Base-by-base conservation (phyloP, 306 rosid genomes). In the Cicer cuneatum region DNA sequence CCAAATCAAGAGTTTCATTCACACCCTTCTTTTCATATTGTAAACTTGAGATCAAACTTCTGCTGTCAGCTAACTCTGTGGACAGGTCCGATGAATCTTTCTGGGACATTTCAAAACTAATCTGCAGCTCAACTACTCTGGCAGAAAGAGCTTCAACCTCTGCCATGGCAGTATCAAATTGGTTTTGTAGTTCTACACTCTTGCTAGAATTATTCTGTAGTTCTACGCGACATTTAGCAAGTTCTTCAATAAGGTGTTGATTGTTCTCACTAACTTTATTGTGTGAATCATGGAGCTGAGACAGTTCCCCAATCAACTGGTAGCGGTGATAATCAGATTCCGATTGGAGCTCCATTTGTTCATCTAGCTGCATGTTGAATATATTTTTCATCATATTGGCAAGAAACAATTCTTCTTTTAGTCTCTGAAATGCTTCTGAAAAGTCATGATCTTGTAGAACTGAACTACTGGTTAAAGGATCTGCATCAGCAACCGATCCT, bases 371-470 rank as follows among this genome's bases (percentile, higher is more conserved):
- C 83, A 83, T 66, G 77, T 71, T 77, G 76, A 80, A 81, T 71
- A 90, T 71, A 83, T 90, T 89, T 76, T 90, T 84, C 68, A 80
- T 77, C 75, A 81, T 81, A 82, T 75, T 75, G 73, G 92, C 69
- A 51, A 94, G 86, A 73, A 86, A 74, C 53, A 94, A 65, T 80
- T 94, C 93, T 85, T 93, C 98, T 83, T 85, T 88, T 48, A 94
- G 85, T 64, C 80, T 86, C 86, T 87, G 89, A 53, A 88, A 83
- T 35, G 80, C 78, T 74, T 87, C 80, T 43, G 56, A 51, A 86
- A 78, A 62, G 60, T 75, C 81, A 72, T 48, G 6, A 57, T 83
- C 84, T 39, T 78, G 65, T 78, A 48, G 39, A 69, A 37, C 62
- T 66, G 67, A 49, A 82, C 60, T 45, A 62, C 72, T 43, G 63